These are phyloP conservation scores for Podila epicladia DNA, from an alignment of 192 early-diverging fungal genomes.

Conservation along the genomic window DNA sequence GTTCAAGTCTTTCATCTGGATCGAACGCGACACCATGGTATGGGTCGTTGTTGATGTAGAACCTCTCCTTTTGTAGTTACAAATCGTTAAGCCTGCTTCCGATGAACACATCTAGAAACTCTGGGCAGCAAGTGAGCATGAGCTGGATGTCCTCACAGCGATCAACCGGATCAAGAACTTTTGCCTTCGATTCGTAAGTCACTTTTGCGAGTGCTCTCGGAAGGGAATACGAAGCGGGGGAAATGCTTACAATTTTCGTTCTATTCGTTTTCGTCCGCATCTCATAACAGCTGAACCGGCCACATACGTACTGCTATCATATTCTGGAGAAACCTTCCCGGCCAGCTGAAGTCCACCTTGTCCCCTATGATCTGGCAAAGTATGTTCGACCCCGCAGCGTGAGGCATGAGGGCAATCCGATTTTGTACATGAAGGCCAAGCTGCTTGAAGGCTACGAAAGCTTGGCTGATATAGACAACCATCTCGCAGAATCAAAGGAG, in stretches of 20 bases:
- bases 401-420: background rate
- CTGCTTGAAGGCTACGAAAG: slow-evolving; percentile 5
- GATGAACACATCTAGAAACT: slow-evolving; percentile 4
- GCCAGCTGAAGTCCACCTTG: slow-evolving; percentile 13
- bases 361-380: background rate
- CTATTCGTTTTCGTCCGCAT: background rate
- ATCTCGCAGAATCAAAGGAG: background rate
- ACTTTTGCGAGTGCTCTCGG: background rate
- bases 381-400: background rate
- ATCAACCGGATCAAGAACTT: slow-evolving; percentile 36
- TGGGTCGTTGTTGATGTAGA: background rate
- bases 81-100: too few relatives aligned
- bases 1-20: slow-evolving; percentile 37
- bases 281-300: slow-evolving; percentile 3
- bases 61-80: too few relatives aligned
- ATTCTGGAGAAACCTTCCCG: slow-evolving; percentile 39
- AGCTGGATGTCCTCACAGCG: slow-evolving; percentile 1
- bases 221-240: background rate
- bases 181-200: slow-evolving; percentile 24
- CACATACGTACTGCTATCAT: slow-evolving; percentile 5
- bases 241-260: background rate
- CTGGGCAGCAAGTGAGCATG: slow-evolving; percentile 14
- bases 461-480: slow-evolving; percentile 16
- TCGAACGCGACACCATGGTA: slow-evolving; percentile 8
- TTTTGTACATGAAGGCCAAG: slow-evolving; percentile 9